These are phyloP conservation scores for Leccinum ochraceum DNA, from an alignment of 768 basidiomycete genomes.

Conservation along the genomic window DNA sequence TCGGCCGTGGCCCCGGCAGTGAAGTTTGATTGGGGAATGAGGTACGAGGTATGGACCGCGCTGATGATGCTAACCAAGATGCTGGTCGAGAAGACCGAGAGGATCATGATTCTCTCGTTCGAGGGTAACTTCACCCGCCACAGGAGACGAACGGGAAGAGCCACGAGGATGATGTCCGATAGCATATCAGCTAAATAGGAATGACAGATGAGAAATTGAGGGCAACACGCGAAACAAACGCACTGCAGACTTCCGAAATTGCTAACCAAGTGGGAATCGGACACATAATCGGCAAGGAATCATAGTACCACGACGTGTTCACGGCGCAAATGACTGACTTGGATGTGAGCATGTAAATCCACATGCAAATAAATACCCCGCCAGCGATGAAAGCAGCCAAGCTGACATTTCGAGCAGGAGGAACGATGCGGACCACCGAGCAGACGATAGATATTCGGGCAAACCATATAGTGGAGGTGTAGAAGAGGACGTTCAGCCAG, in stretches of 20 bases:
- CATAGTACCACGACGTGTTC: constrained; percentile 39
- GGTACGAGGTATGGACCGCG: constrained; percentile 43
- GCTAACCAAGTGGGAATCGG: constrained; percentile 47
- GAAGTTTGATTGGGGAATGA: constrained; percentile 33
- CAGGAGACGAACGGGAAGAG: constrained; percentile 47
- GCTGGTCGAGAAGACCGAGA: constrained; percentile 52
- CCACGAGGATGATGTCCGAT: constrained; percentile 47
- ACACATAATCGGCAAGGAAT: constrained; percentile 38
- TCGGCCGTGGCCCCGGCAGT: constrained; percentile 33
- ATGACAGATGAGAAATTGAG: background rate
- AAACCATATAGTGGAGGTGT: constrained; percentile 30
- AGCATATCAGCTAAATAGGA: constrained; percentile 43
- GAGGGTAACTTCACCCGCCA: constrained; percentile 42
- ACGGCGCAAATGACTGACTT: constrained; percentile 44
- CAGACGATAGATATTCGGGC: constrained; percentile 27
- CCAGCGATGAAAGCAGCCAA: constrained; percentile 3
- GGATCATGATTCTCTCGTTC: constrained; percentile 42
- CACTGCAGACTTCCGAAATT: constrained; percentile 53
- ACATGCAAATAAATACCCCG: constrained; percentile 18
- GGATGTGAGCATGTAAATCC: constrained; percentile 18
- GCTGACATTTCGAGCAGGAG: constrained; percentile 13
- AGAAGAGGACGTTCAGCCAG: constrained; percentile 24
- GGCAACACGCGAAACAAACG: constrained; percentile 18
- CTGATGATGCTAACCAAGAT: constrained; percentile 48
- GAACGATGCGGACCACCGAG: constrained; percentile 28